Evolutionary conservation across 352 stramenopile genomes (phyloP).

Genomic region (Plasmopara muralis): DNA sequence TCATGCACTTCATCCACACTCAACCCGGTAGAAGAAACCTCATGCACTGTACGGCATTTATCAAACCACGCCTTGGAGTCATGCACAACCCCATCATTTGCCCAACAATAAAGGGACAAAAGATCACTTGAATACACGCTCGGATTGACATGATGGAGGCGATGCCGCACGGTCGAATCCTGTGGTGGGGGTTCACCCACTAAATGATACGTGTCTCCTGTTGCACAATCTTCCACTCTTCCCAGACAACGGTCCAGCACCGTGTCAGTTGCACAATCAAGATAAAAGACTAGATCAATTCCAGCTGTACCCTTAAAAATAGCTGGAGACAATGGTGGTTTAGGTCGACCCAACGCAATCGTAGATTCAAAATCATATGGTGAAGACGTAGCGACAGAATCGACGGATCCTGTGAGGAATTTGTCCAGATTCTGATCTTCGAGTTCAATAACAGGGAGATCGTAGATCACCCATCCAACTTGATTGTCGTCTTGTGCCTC

Average conservation of each 20-base stretch:
- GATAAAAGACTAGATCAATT: constrained; percentile 64
- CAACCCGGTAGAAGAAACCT: constrained; percentile 11
- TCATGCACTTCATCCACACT: constrained; percentile 28
- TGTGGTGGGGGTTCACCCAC: constrained; percentile 37
- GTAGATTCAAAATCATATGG: constrained; percentile 50
- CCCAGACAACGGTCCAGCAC: constrained; percentile 57
- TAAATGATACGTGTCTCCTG: constrained; percentile 39
- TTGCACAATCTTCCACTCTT: constrained; percentile 42
- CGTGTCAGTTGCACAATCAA: constrained; percentile 30
- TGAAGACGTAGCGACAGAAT: constrained; percentile 32
- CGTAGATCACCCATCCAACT: constrained; percentile 58
- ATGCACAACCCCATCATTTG: constrained; percentile 18
- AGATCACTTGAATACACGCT: constrained; percentile 39
- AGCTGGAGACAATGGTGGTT: constrained; percentile 28
- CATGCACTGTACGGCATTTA: constrained; percentile 46
- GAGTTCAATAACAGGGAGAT: constrained; percentile 41
- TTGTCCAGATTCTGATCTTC: constrained; percentile 48
- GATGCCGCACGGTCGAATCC: constrained; percentile 45
- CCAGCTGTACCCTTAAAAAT: constrained; percentile 65
- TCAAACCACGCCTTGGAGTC: constrained; percentile 36
- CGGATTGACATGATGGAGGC: constrained; percentile 43
- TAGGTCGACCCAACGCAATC: constrained; percentile 35
- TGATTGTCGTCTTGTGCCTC: constrained; percentile 11
- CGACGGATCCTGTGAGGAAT: constrained; percentile 46
- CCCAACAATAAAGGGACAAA: constrained; percentile 46